Evolutionary conservation across 768 basidiomycete species (phyloP).

Genomic region (Psilocybe azurescens): DNA sequence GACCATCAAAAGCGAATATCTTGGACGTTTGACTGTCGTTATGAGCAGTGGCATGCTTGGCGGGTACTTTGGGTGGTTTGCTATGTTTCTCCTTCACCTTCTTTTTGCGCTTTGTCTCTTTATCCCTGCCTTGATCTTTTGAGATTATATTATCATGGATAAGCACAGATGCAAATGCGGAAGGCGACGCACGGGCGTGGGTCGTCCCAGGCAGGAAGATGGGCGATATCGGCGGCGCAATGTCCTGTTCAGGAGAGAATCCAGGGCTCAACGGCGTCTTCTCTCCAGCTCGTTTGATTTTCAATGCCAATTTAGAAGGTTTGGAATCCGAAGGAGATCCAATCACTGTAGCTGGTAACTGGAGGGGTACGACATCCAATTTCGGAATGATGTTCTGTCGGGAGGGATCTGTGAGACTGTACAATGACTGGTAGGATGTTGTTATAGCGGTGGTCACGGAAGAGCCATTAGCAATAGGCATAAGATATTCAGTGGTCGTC

Average conservation of each 20-base stretch:
- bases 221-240: constrained; percentile 46
- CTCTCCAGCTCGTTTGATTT: constrained; percentile 64
- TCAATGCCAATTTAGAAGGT: constrained; percentile 79
- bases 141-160: constrained; percentile 52
- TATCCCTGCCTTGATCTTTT: constrained; percentile 39
- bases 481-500: constrained; percentile 69
- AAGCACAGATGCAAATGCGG: constrained; percentile 77
- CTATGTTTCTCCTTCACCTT: constrained; percentile 27
- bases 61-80: background rate
- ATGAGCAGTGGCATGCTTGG: background rate
- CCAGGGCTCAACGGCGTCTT: constrained; percentile 30
- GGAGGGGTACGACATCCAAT: constrained; percentile 50
- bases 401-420: constrained; percentile 62
- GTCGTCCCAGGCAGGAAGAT: constrained; percentile 61
- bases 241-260: constrained; percentile 41
- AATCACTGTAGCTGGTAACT: constrained; percentile 21
- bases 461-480: constrained; percentile 81
- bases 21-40: constrained; percentile 36
- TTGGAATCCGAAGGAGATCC: constrained; percentile 41
- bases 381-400: constrained; percentile 44
- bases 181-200: constrained; percentile 75
- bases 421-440: constrained; percentile 76
- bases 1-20: constrained; percentile 74
- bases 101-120: constrained; percentile 34
- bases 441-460: constrained; percentile 88